These are phyloP conservation scores for Penicillium chermesinum DNA, from an alignment of 495 filamentous ascomycete genomes.

Conservation along the genomic window DNA sequence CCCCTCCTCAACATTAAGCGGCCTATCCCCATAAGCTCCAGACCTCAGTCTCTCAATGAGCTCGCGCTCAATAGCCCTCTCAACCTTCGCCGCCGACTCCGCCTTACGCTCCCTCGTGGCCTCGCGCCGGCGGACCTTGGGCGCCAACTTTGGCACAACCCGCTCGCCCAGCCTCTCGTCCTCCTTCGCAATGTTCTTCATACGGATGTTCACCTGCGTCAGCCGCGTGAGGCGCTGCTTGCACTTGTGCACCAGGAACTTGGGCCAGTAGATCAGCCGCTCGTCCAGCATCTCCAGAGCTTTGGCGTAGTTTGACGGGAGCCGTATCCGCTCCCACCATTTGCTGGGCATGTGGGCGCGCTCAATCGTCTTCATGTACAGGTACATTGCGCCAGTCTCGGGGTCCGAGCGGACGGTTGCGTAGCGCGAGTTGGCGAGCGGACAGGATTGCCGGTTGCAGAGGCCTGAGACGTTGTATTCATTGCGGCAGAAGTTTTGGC, in stretches of 20 bases:
- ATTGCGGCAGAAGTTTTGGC: constrained; percentile 91
- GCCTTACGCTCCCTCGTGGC: constrained; percentile 92
- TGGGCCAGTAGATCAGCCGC: constrained; percentile 90
- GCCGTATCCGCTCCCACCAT: constrained; percentile 89
- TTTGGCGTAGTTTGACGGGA: constrained; percentile 84
- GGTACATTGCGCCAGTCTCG: constrained; percentile 77
- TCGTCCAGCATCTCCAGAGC: constrained; percentile 86
- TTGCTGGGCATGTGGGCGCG: constrained; percentile 86
- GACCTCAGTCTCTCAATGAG: constrained; percentile 85
- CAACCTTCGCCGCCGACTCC: constrained; percentile 87
- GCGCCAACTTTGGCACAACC: constrained; percentile 83
- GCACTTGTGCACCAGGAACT: constrained; percentile 92
- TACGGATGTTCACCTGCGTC: constrained; percentile 87
- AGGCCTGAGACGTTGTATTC: constrained; percentile 94
- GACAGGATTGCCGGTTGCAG: constrained; percentile 92
- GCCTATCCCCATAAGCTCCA: constrained; percentile 91
- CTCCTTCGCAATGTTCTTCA: constrained; percentile 76
- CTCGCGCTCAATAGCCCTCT: constrained; percentile 93
- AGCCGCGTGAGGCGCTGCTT: constrained; percentile 94
- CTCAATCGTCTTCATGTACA: constrained; percentile 96
- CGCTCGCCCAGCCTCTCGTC: constrained; percentile 87
- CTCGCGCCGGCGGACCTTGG: constrained; percentile 85
- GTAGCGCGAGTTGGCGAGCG: constrained; percentile 92
- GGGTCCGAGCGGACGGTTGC: constrained; percentile 85
- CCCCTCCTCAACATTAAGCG: constrained; percentile 84